phyloP scores from a whole-genome alignment of 2,329 filamentous ascomycete genomes.

The Botryosphaeria dothidea region DNA sequence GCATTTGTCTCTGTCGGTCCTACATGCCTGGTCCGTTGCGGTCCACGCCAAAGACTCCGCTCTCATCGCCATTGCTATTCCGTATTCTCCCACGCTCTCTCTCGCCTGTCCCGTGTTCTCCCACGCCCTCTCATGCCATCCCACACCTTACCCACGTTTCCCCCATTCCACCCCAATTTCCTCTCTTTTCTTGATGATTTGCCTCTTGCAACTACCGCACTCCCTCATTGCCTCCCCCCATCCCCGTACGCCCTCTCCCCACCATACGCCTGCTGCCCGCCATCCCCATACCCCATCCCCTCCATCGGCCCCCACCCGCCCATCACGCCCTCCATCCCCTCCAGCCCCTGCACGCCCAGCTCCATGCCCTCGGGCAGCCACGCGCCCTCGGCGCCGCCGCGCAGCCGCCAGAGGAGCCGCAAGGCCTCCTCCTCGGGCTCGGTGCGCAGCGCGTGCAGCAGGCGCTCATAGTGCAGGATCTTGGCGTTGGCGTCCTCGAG shows the following conservation, averaged over 20 bases:
- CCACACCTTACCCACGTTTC: no score
- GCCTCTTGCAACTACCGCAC: no score
- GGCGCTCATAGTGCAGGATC: background rate
- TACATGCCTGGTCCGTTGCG: no score
- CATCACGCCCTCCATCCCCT: background rate
- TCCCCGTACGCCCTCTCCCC: background rate
- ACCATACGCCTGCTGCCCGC: background rate
- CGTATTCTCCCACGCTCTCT: no score
- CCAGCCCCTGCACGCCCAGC: background rate
- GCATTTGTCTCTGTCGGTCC: no score
- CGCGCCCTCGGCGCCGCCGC: background rate
- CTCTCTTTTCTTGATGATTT: no score
- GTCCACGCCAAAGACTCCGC: no score
- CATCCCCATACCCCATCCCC: background rate
- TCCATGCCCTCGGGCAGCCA: background rate
- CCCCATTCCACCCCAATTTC: no score
- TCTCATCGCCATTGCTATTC: no score
- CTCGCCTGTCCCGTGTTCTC: no score
- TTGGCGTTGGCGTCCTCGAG: conserved; percentile 5
- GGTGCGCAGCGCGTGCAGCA: conserved; percentile 8
- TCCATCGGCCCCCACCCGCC: background rate
- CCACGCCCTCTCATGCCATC: no score
- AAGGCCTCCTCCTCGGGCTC: background rate
- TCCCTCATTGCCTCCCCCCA: background rate
- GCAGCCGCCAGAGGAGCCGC: background rate